phyloP scores from a whole-genome alignment of 345 rosid genomes.

The Mercurialis annua region DNA sequence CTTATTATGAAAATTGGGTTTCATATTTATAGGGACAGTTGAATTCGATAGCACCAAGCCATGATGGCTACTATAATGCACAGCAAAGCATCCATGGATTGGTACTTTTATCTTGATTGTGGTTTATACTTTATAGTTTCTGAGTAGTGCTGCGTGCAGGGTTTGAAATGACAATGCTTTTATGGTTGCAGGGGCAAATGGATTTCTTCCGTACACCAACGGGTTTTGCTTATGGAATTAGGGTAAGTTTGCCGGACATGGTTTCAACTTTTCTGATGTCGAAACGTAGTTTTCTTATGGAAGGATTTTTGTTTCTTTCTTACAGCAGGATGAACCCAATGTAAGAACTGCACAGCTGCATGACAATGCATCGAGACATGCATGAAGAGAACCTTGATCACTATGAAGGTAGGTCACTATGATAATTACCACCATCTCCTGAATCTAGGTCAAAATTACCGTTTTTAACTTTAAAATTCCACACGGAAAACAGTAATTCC shows the following conservation, averaged over 20 bases:
- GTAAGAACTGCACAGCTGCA: slow-evolving; percentile 70
- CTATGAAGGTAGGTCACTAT: slow-evolving; percentile 17
- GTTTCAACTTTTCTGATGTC: slow-evolving; percentile 1
- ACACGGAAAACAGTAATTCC: no score
- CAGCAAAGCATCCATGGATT: slow-evolving; percentile 57
- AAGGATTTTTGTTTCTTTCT: slow-evolving; percentile 3
- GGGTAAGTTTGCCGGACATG: slow-evolving; percentile 41
- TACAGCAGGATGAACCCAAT: slow-evolving; percentile 65
- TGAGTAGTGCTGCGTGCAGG: background rate
- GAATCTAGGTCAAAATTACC: no score
- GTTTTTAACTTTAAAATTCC: no score
- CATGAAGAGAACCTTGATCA: slow-evolving; percentile 24
- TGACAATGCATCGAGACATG: slow-evolving; percentile 71
- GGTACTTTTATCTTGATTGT: slow-evolving; percentile 29
- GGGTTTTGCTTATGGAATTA: slow-evolving; percentile 47
- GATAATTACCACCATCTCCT: no score
- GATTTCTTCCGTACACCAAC: slow-evolving; percentile 67
- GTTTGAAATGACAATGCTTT: slow-evolving; percentile 1
- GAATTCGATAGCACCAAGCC: slow-evolving; percentile 52
- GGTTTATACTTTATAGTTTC: background rate
- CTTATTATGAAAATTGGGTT: slow-evolving; percentile 13
- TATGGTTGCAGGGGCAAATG: slow-evolving; percentile 51
- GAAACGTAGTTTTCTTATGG: background rate
- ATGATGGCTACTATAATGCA: slow-evolving; percentile 48
- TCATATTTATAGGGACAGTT: slow-evolving; percentile 46